These are phyloP conservation scores for Puccinia hordei DNA, from an alignment of 1,284 basidiomycete species.

Conservation along the genomic window DNA sequence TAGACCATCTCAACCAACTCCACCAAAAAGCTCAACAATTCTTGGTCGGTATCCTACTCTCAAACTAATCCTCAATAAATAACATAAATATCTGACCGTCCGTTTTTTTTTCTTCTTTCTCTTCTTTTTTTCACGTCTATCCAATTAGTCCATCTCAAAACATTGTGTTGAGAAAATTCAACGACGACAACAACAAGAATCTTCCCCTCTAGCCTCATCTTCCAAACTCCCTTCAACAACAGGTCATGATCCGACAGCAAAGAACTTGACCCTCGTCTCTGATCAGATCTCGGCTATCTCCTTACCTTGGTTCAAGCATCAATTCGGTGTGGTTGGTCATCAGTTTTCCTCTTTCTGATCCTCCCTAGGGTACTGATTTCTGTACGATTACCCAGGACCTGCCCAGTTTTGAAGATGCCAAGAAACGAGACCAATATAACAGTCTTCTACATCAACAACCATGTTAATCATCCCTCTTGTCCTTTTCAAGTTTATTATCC, in stretches of 20 bases:
- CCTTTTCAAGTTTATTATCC: not conserved
- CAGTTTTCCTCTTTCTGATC: not conserved
- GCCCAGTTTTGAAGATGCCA: slow-evolving; percentile 30
- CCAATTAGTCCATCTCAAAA: not conserved
- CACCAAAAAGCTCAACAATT: slow-evolving; percentile 11
- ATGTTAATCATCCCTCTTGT: not conserved
- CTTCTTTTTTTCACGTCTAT: not conserved
- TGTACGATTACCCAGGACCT: slow-evolving; percentile 23
- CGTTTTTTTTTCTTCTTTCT: not conserved
- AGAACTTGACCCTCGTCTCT: slow-evolving; percentile 14
- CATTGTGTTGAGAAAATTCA: not conserved
- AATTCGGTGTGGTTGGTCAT: slow-evolving; percentile 29
- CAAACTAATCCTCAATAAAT: no score
- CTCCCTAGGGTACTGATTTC: not conserved
- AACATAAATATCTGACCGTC: not conserved
- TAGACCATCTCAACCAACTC: not conserved
- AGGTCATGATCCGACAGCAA: not conserved
- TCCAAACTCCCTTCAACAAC: not conserved
- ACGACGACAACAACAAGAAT: not conserved
- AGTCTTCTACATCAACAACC: slow-evolving; percentile 43
- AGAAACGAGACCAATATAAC: slow-evolving; percentile 31
- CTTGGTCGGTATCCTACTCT: not conserved
- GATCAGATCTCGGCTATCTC: slow-evolving; percentile 7
- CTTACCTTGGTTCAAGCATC: slow-evolving; percentile 40
- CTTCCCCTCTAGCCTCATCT: not conserved